Conservation (phyloP, 1,284 basidiomycete genomes). For the Irpex sp. region DNA sequence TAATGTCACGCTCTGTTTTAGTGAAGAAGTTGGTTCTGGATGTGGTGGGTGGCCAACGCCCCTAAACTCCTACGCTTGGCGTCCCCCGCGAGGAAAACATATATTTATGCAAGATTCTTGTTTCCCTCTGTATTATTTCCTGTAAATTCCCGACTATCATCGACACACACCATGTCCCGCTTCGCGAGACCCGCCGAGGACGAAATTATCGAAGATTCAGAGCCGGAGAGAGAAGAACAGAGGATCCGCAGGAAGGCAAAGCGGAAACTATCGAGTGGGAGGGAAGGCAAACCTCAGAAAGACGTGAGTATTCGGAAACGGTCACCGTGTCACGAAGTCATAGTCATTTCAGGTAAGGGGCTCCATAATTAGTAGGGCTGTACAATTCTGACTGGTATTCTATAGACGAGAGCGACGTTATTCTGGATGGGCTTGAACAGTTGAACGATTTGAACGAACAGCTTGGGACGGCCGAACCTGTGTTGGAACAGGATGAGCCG, state of each 20-base stretch:
- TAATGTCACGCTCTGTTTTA: background rate
- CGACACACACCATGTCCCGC: background rate
- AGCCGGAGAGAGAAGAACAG: conserved; percentile 55
- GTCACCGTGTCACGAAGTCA: background rate
- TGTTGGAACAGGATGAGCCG: no score
- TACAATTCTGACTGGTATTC: no score
- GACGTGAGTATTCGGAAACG: background rate
- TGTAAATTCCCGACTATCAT: background rate
- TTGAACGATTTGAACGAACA: no score
- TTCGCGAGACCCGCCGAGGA: conserved; percentile 7
- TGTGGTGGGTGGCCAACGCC: background rate
- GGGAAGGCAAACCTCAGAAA: background rate
- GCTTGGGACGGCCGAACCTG: no score
- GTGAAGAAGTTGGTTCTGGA: background rate
- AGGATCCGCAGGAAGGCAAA: conserved; percentile 25
- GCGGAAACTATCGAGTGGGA: conserved; percentile 9
- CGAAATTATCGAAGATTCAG: conserved; percentile 59
- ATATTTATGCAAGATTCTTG: background rate
- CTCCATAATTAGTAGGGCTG: no score
- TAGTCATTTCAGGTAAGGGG: background rate
- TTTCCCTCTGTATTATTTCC: background rate
- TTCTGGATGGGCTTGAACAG: no score
- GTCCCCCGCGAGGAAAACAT: background rate
- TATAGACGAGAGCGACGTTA: background rate
- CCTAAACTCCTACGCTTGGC: background rate